phyloP scores from a whole-genome alignment of 108 stramenopile genomes.

The Skeletonema costatum region DNA sequence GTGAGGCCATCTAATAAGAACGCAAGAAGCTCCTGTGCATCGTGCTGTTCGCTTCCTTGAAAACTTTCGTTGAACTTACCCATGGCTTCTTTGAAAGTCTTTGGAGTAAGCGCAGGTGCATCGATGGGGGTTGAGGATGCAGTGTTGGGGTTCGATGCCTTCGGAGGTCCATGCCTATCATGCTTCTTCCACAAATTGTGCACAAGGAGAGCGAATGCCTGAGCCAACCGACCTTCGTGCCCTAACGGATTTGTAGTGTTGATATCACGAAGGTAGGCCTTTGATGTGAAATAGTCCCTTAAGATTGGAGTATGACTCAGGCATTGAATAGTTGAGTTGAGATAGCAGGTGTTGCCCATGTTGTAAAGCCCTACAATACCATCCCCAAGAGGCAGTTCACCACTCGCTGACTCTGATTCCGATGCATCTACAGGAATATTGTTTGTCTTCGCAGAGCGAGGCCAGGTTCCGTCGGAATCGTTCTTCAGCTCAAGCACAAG shows the following conservation, averaged over 20 bases:
- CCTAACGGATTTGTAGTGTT: conserved; percentile 96
- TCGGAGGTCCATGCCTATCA: conserved; percentile 39
- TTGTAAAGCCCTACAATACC: conserved; percentile 88
- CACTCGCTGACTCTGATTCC: conserved; percentile 7
- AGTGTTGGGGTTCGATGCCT: conserved; percentile 40
- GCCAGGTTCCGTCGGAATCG: conserved; percentile 77
- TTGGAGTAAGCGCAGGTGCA: conserved; percentile 86
- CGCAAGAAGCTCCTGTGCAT: conserved; percentile 95
- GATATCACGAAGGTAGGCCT: conserved; percentile 88
- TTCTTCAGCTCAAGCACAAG: conserved; percentile 82
- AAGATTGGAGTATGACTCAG: conserved; percentile 94
- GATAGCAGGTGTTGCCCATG: conserved; percentile 97
- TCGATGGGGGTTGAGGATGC: conserved; percentile 73
- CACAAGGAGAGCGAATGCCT: conserved; percentile 91
- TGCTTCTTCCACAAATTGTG: conserved; percentile 85
- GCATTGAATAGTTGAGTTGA: conserved; percentile 95
- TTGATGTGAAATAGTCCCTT: conserved; percentile 92
- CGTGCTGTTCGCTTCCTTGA: conserved; percentile 96
- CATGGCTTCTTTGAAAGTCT: conserved; percentile 91
- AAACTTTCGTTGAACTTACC: conserved; percentile 93
- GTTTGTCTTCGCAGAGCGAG: conserved; percentile 52
- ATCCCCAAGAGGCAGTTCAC: conserved; percentile 61
- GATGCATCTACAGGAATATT: conserved; percentile 14
- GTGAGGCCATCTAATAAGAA: conserved; percentile 91
- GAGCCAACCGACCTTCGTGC: conserved; percentile 90